These are phyloP conservation scores for Torulaspora gathmanii DNA, from an alignment of 805 yeast species.

Conservation along the genomic window DNA sequence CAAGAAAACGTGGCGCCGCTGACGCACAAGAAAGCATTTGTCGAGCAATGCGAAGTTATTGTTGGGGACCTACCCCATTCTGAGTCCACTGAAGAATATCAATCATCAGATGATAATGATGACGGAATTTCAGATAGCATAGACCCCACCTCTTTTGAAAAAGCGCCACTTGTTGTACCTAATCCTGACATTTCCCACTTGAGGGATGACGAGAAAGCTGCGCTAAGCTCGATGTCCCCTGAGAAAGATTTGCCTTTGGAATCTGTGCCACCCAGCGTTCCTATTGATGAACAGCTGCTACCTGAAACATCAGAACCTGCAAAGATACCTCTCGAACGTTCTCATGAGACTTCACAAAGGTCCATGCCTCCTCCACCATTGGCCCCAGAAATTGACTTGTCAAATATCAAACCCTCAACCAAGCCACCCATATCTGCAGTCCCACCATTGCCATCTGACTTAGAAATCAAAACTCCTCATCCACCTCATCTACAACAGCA, in stretches of 20 bases:
- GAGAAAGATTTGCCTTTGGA: slow-evolving; percentile 1
- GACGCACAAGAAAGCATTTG: not conserved
- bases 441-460: slow-evolving; percentile 9
- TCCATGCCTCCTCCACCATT: not conserved
- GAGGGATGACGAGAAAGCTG: not conserved
- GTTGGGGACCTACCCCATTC: slow-evolving; percentile 1
- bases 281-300: not conserved
- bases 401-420: not conserved
- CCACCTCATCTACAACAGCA: slow-evolving; percentile 1
- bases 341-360: not conserved
- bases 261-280: slow-evolving; percentile 1
- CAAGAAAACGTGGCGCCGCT: not conserved
- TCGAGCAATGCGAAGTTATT: not conserved
- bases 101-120: slow-evolving; percentile 21
- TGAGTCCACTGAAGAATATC: slow-evolving; percentile 14
- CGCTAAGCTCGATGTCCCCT: not conserved
- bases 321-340: slow-evolving; percentile 1
- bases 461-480: slow-evolving; percentile 11
- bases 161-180: slow-evolving; percentile 5
- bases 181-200: slow-evolving; percentile 1
- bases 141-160: not conserved
- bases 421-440: slow-evolving; percentile 7
- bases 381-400: slow-evolving; percentile 1
- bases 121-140: slow-evolving; percentile 2
- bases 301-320: slow-evolving; percentile 1